Evolutionary conservation across 441 rosid species (phyloP), one percentile per base, ranked within the genome.

Genomic region (Populus hybrid): DNA sequence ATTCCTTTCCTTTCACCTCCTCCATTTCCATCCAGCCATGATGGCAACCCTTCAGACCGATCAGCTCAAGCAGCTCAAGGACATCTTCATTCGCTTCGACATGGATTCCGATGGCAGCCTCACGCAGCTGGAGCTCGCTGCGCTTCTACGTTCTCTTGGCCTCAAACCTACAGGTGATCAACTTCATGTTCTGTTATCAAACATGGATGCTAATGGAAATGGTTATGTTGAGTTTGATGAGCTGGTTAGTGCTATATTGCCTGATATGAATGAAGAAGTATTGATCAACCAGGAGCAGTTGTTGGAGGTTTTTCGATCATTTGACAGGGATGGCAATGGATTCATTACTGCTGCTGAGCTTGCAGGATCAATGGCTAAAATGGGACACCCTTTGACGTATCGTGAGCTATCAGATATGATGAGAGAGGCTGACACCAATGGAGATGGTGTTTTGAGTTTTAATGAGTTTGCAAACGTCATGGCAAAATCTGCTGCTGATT

Each of bases 281-380:
- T 89, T 96, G 53, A 91, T 91, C 82, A 89, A 89, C 76, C 94
- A 93, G 78, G 92, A 92, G 50, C 94, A 93, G 77, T 81, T 95
- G 76, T 81, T 80, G 81, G 84, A 86, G 78, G 82, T 95, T 69
- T 95, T 95, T 72, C 79, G 80, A 75, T 89, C 90, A 78, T 95
- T 93, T 18, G 99, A 95, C 68, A 83, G 91, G 2, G 98, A 95
- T 11, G 96, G 96, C 0, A 91, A 95, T 40, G 98, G 98, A 1
- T 91, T 83, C 70, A 91, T 95, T 53, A 93, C 98, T 0, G 97
- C 96, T 0, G 93, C 92, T 1, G 98, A 93, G 76, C 84, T 95
- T 70, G 96, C 95, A 3, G 95, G 93, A 42, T 92, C 98, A 1
- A 95, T 92, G 99, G 97, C 98, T 1, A 91, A 87, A 80, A 86